These are phyloP conservation scores for Neonectria neomacrospora DNA, from an alignment of 2,329 filamentous ascomycete genomes.

Conservation along the genomic window DNA sequence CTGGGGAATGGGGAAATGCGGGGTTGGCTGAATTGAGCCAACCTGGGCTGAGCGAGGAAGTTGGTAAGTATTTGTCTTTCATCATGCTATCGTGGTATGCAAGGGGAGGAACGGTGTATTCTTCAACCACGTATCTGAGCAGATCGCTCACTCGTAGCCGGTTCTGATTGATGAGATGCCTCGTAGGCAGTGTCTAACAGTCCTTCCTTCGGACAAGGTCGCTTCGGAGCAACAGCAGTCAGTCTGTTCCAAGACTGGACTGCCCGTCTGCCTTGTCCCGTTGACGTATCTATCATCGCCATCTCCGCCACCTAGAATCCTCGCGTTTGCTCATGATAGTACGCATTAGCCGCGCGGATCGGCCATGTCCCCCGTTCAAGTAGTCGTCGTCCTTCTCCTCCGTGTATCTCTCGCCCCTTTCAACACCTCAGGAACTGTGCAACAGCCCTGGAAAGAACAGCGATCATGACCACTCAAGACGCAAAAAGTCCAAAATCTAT, in stretches of 20 bases:
- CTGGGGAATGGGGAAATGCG: conserved; percentile 41
- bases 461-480: conserved; percentile 15
- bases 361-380: conserved; percentile 18
- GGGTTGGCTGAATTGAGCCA: conserved; percentile 25
- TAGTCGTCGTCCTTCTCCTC: conserved; percentile 23
- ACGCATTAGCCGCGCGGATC: conserved; percentile 10
- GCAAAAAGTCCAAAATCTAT: conserved; percentile 23
- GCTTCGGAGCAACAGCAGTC: neutral
- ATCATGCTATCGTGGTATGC: neutral
- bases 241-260: neutral
- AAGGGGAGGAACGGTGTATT: neutral
- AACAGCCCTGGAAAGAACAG: conserved; percentile 3
- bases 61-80: neutral
- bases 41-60: neutral
- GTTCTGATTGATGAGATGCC: conserved; percentile 26
- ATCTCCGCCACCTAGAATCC: neutral
- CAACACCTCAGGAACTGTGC: conserved; percentile 3
- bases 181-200: conserved; percentile 18
- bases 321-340: conserved; percentile 6
- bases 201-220: neutral
- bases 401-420: conserved; percentile 12
- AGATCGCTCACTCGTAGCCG: conserved; percentile 14
- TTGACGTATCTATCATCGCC: conserved; percentile 5
- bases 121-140: neutral
- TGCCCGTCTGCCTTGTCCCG: neutral